These are phyloP conservation scores for Pinus tabuliformis DNA, from an alignment of 75 land plant genomes.

Conservation along the genomic window DNA sequence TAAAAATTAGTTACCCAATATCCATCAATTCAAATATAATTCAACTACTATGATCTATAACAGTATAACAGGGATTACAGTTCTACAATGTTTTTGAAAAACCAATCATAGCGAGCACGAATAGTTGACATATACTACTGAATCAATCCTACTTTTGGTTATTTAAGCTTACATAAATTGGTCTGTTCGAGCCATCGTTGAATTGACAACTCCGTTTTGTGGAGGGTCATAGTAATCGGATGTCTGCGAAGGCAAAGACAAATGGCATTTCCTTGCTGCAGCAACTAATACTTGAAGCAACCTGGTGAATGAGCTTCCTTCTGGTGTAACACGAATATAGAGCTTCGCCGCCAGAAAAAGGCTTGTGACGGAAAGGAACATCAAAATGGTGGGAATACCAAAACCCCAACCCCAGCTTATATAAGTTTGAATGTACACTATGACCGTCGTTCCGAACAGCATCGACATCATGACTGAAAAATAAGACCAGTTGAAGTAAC, in stretches of 20 bases:
- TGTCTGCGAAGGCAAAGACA: neutral
- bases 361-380: neutral
- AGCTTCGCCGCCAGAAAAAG: constrained; percentile 41
- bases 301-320: constrained; percentile 21
- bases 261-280: too few species aligned
- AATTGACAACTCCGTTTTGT: neutral
- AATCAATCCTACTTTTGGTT: too few species aligned
- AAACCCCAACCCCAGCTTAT: constrained; percentile 63
- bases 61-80: too few species aligned
- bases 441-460: constrained; percentile 45
- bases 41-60: too few species aligned
- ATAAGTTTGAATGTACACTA: constrained; percentile 60
- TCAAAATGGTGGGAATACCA: constrained; percentile 12
- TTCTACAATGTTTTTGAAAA: too few species aligned
- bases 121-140: too few species aligned
- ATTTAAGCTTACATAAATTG: too few species aligned
- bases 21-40: too few species aligned
- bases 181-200: too few species aligned
- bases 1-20: too few species aligned
- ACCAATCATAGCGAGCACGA: too few species aligned
- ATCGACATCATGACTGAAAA: constrained; percentile 36
- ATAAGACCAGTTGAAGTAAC: constrained; percentile 81
- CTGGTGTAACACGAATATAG: constrained; percentile 39
- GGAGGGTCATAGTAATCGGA: constrained; percentile 35
- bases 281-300: too few species aligned